Conservation (phyloP, 1,284 basidiomycete genomes). For the Trametes sp. region DNA sequence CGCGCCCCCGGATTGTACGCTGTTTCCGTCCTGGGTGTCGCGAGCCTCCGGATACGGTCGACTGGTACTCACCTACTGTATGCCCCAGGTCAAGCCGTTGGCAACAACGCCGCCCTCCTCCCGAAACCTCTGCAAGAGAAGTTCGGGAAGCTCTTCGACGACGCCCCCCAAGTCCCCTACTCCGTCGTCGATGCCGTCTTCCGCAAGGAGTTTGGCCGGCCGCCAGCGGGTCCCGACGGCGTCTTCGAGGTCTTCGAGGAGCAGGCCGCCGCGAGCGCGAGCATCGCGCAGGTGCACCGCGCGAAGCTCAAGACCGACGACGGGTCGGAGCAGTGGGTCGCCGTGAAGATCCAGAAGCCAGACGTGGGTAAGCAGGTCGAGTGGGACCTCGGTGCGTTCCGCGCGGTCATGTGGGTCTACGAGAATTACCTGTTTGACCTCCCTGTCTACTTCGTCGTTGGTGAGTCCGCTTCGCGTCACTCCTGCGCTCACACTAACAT, state of each 20-base stretch:
- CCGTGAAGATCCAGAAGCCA: slow-evolving; percentile 93
- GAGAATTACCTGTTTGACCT: slow-evolving; percentile 80
- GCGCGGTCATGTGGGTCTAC: slow-evolving; percentile 76
- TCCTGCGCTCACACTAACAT: not conserved
- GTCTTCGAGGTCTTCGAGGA: slow-evolving; percentile 83
- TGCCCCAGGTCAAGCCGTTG: slow-evolving; percentile 81
- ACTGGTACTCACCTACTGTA: no score
- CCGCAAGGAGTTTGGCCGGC: slow-evolving; percentile 70
- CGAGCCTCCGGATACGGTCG: no score
- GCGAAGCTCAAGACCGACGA: slow-evolving; percentile 67
- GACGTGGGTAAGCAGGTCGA: slow-evolving; percentile 86
- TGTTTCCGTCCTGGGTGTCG: no score
- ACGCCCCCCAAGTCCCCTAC: slow-evolving; percentile 85
- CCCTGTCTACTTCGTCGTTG: slow-evolving; percentile 78
- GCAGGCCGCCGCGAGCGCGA: slow-evolving; percentile 82
- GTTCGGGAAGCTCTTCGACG: slow-evolving; percentile 85
- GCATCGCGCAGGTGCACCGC: slow-evolving; percentile 89
- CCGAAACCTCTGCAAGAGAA: slow-evolving; percentile 84
- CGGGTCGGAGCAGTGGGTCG: slow-evolving; percentile 62
- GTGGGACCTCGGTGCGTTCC: slow-evolving; percentile 77
- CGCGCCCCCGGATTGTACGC: no score
- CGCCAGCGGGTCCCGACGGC: slow-evolving; percentile 69
- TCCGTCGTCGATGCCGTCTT: slow-evolving; percentile 78
- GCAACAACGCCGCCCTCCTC: slow-evolving; percentile 83
- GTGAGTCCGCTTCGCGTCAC: slow-evolving; percentile 45